phyloP scores from a whole-genome alignment of 176 grass and related monocot species.

The Zea mays region Zm-B73-REFERENCE-NAM-5.0 NC_050097.1:202088001-202088500 shows the following conservation, averaged over 20 bases:
- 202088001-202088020: neutral
- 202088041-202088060: neutral
- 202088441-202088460: conserved; percentile 65
- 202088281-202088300: neutral
- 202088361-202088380: neutral
- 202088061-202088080: neutral
- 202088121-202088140: neutral
- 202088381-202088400: neutral
- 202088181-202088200: neutral
- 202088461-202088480: conserved; percentile 82
- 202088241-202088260: neutral
- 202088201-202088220: neutral
- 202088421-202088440: neutral
- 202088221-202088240: neutral
- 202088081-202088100: neutral
- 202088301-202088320: conserved; percentile 1
- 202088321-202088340: neutral
- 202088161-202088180: neutral
- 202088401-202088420: neutral
- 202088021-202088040: neutral
- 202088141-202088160: neutral
- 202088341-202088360: neutral
- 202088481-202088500: conserved; percentile 49
- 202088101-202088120: neutral
- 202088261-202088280: neutral